phyloP scores from a whole-genome alignment of 129 eudicot genomes.

The Scalesia atractyloides region DNA sequence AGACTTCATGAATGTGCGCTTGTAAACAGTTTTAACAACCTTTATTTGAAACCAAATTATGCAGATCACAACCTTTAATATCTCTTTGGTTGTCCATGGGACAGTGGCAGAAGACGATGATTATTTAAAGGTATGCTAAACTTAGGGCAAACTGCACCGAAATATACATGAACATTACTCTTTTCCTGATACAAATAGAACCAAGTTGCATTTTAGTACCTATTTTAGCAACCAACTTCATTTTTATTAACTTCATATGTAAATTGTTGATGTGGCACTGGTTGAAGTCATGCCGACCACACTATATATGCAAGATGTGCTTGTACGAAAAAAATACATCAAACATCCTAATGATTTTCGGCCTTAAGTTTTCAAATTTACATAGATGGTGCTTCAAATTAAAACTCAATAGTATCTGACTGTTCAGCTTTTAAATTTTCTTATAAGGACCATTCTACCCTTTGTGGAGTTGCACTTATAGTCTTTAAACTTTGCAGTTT shows the following conservation, averaged over 20 bases:
- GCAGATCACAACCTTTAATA: constrained; percentile 96
- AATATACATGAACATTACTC: neutral
- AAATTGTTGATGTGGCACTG: neutral
- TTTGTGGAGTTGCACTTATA: neutral
- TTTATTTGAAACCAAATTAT: neutral
- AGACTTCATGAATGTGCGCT: constrained; percentile 5
- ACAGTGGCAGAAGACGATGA: constrained; percentile 90
- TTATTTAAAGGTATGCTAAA: constrained; percentile 60
- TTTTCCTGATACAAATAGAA: neutral
- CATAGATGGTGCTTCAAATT: neutral
- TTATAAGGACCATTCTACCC: constrained; percentile 3
- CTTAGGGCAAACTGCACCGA: too few relatives aligned
- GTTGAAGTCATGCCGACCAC: neutral
- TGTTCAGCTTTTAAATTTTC: neutral
- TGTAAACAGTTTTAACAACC: neutral
- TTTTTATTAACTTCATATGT: neutral
- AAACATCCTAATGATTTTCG: neutral
- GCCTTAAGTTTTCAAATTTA: neutral
- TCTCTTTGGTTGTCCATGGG: constrained; percentile 95
- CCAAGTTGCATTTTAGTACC: neutral
- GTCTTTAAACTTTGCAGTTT: neutral
- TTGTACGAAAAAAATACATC: neutral
- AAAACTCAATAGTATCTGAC: neutral
- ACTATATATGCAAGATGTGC: neutral
- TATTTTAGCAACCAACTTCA: neutral